Evolutionary conservation across 352 stramenopile species (phyloP).

Genomic region (Pythium biforme): DNA sequence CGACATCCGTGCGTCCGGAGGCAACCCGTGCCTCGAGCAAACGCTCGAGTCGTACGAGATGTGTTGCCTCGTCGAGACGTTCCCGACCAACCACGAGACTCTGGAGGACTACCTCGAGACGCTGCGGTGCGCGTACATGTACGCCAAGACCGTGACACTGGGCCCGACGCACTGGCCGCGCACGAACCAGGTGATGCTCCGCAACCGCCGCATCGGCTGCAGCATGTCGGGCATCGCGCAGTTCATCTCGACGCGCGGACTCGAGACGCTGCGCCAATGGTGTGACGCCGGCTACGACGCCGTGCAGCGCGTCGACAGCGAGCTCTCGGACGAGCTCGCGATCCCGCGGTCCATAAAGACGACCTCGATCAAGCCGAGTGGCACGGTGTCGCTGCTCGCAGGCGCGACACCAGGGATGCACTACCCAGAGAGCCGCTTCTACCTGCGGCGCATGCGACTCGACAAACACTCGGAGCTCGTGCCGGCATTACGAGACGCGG

Average conservation of each 20-base stretch:
- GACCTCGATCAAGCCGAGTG: constrained; percentile 89
- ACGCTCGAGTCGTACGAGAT: constrained; percentile 93
- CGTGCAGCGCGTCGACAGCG: constrained; percentile 70
- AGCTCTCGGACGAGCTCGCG: constrained; percentile 68
- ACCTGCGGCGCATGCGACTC: constrained; percentile 89
- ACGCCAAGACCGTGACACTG: constrained; percentile 94
- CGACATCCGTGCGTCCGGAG: constrained; percentile 79
- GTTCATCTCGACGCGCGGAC: constrained; percentile 78
- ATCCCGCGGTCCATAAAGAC: constrained; percentile 92
- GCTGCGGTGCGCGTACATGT: constrained; percentile 87
- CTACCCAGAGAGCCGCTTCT: constrained; percentile 92
- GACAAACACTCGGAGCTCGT: constrained; percentile 83
- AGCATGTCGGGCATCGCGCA: constrained; percentile 93
- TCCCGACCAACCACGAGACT: constrained; percentile 81
- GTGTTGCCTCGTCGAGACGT: constrained; percentile 94
- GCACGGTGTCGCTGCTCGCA: constrained; percentile 91
- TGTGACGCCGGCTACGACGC: constrained; percentile 83
- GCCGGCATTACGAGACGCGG: constrained; percentile 57
- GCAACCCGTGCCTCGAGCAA: constrained; percentile 93
- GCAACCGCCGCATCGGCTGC: constrained; percentile 91
- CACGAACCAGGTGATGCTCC: constrained; percentile 91
- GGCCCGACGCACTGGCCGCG: constrained; percentile 89
- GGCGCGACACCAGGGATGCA: constrained; percentile 93
- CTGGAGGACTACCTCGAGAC: constrained; percentile 90
- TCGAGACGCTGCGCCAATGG: constrained; percentile 86